Evolutionary conservation across 2,329 filamentous ascomycete genomes (phyloP), one percentile per base, ranked within the genome.

Genomic region (Paramyrothecium roridum): DNA sequence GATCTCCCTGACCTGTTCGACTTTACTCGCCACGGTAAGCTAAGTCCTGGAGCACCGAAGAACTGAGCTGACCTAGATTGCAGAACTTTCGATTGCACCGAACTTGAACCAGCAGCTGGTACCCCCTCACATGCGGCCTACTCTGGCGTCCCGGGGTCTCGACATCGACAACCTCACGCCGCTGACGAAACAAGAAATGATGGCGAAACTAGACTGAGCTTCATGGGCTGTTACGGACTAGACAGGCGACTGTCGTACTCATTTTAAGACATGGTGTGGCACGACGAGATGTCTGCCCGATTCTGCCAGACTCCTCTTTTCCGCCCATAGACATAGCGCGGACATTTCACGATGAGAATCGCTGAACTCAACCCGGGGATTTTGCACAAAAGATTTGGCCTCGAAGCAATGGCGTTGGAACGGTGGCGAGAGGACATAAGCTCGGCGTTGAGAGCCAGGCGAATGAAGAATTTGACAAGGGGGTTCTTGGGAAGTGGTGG

Each of bases 41-140:
- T 47, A 40, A 50, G 23, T 16, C 19, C 13, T 3, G 20, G 7
- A 2, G n/a, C 43, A 10, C 10, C 10, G 26, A 30, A 30, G 26
- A 30, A 10, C 26, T 30, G 37, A 43, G 13, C 63, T 65, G 50
- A 67, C 50, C 21, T 3, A 40, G 17, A 23, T 50, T 57, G 17
- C 63, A 97, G 95, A 99, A 84, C 83, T 99, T 59, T 99, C 95
- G n/a, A 98, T 99, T 69, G 87, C 89, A 43, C 90, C 95, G 45
- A 81, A 88, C 49, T 81, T 98, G 70, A 99, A 99, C 77, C 81
- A 86, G 67, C 87, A 91, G 73, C 83, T 99, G 65, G 91, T 98
- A 53, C 95, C 95, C 57, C 76, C 83, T 60, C 93, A 98, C 73
- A 85, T 92, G 66, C 87, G 87, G 67, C 78, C 90, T 21, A 80